phyloP scores from a whole-genome alignment of 495 filamentous ascomycete species.

The Elasticomyces elasticus region DNA sequence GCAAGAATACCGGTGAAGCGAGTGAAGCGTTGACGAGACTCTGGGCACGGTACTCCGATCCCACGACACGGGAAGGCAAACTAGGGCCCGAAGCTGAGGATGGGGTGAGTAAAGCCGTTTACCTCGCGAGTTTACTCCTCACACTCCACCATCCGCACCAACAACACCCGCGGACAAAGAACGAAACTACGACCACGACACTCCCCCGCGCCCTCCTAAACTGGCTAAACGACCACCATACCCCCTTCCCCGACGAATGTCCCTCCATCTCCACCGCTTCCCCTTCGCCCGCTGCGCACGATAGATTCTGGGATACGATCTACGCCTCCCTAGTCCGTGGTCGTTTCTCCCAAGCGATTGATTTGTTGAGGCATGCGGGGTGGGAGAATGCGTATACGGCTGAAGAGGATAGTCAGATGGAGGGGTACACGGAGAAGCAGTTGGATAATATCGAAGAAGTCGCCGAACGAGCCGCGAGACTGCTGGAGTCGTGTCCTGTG shows the following conservation, averaged over 20 bases:
- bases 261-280: conserved; percentile 48
- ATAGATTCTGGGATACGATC: conserved; percentile 70
- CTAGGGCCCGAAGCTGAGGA: conserved; percentile 13
- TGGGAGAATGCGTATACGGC: conserved; percentile 61
- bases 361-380: conserved; percentile 57
- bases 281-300: conserved; percentile 62
- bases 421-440: conserved; percentile 58
- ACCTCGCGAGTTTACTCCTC: conserved; percentile 58
- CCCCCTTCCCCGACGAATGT: conserved; percentile 49
- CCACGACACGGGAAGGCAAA: conserved; percentile 6
- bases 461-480: conserved; percentile 50
- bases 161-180: too few relatives aligned
- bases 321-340: conserved; percentile 60
- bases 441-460: conserved; percentile 63
- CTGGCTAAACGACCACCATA: conserved; percentile 66
- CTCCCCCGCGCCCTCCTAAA: conserved; percentile 65
- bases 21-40: conserved; percentile 2
- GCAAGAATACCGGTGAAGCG: background rate
- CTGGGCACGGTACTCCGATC: conserved; percentile 1
- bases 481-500: conserved; percentile 63
- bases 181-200: too few relatives aligned
- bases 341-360: conserved; percentile 50
- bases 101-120: conserved; percentile 59
- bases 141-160: conserved; percentile 62
- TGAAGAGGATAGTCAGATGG: conserved; percentile 35